phyloP scores from a whole-genome alignment of 352 stramenopile species.

The Pythium myriotylum region DNA sequence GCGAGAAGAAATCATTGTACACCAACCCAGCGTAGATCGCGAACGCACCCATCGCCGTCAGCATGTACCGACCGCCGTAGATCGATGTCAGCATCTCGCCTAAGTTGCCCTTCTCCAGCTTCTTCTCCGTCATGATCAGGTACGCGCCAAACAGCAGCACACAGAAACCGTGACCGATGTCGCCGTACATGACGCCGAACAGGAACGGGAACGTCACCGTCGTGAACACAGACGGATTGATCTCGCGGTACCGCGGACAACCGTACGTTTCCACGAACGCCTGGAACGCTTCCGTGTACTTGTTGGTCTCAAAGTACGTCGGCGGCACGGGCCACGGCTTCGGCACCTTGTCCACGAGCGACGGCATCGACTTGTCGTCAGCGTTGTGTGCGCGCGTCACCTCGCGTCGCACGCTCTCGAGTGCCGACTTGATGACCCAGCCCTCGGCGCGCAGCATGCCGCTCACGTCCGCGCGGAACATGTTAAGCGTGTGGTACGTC shows the following conservation, averaged over 20 bases:
- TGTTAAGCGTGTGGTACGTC: conserved; percentile 98
- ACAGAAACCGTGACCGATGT: conserved; percentile 97
- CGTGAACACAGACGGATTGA: conserved; percentile 98
- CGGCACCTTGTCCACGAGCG: conserved; percentile 92
- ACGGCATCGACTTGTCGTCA: conserved; percentile 94
- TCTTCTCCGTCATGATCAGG: conserved; percentile 94
- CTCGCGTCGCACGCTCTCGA: conserved; percentile 82
- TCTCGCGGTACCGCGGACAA: conserved; percentile 97
- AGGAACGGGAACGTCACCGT: conserved; percentile 99
- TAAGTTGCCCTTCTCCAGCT: conserved; percentile 75
- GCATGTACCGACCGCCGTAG: conserved; percentile 97
- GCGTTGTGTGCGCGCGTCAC: conserved; percentile 91
- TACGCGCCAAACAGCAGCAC: conserved; percentile 94
- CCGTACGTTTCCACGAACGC: conserved; percentile 99
- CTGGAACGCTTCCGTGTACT: conserved; percentile 99
- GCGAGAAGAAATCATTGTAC: conserved; percentile 99
- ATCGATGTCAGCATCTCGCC: conserved; percentile 92
- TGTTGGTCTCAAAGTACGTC: conserved; percentile 99
- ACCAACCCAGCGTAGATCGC: conserved; percentile 98
- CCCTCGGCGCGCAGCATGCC: conserved; percentile 97
- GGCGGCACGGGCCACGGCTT: conserved; percentile 96
- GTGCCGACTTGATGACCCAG: conserved; percentile 92
- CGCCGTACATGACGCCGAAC: conserved; percentile 99
- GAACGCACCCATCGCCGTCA: conserved; percentile 99
- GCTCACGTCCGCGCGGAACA: conserved; percentile 96